phyloP scores from a whole-genome alignment of 2,329 filamentous ascomycete species.

The Fusarium irregulare region DNA sequence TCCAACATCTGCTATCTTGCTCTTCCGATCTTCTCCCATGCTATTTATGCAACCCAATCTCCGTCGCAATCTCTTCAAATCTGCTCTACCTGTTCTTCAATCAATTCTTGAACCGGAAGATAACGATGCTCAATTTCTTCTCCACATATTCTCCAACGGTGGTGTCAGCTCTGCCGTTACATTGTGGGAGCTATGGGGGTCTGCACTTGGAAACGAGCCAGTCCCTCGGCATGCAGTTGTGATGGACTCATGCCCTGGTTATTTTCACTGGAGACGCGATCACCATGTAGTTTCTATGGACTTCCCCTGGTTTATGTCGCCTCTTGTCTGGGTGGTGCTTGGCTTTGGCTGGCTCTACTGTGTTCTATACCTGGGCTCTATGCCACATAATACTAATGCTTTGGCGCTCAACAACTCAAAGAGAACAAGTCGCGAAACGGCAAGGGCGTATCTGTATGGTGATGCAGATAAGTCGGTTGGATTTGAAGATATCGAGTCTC shows the following conservation, averaged over 20 bases:
- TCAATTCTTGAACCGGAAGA: conserved; percentile 40
- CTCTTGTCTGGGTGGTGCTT: conserved; percentile 52
- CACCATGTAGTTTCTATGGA: conserved; percentile 55
- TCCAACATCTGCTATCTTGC: conserved; percentile 59
- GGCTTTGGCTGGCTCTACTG: conserved; percentile 48
- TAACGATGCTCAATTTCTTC: conserved; percentile 51
- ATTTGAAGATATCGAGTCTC: conserved; percentile 59
- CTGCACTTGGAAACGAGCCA: conserved; percentile 30
- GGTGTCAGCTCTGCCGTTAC: conserved; percentile 57
- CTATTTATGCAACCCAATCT: conserved; percentile 51
- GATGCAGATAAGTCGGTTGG: conserved; percentile 60
- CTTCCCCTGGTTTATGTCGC: conserved; percentile 50
- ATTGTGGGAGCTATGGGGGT: conserved; percentile 44
- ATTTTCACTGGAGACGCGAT: conserved; percentile 53
- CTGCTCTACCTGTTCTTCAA: conserved; percentile 56
- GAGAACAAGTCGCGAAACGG: conserved; percentile 53
- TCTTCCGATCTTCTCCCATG: conserved; percentile 56
- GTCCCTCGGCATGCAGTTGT: conserved; percentile 58
- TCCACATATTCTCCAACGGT: conserved; percentile 66
- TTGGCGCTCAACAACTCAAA: conserved; percentile 52
- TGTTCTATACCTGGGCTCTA: conserved; percentile 46
- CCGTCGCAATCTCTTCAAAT: conserved; percentile 50
- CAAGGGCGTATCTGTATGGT: conserved; percentile 65
- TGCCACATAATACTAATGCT: conserved; percentile 50
- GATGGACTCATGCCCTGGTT: conserved; percentile 62